Evolutionary conservation across 768 basidiomycete genomes (phyloP).

Genomic region (Boletus pseudopeckii): DNA sequence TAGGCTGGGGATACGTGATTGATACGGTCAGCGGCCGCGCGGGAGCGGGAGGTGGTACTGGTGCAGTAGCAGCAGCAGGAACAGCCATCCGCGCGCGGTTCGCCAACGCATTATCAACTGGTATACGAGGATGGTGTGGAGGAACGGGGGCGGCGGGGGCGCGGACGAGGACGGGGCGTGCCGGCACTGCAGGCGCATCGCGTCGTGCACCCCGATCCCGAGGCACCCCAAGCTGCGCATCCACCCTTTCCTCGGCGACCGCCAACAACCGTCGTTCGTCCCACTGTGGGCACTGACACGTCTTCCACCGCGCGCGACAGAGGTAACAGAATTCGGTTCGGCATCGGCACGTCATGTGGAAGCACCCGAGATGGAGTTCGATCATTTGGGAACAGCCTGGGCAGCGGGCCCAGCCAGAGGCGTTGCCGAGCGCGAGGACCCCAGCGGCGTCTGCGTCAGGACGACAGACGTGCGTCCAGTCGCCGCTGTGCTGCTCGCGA

Average conservation of each 20-base stretch:
- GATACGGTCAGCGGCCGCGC: neutral
- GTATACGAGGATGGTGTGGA: neutral
- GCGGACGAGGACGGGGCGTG: neutral
- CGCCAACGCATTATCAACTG: neutral
- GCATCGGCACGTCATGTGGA: conserved; percentile 42
- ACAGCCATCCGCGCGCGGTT: neutral
- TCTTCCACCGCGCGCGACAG: conserved; percentile 59
- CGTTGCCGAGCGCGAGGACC: conserved; percentile 25
- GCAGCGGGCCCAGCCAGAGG: conserved; percentile 37
- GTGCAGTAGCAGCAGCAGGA: neutral
- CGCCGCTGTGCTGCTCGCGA: conserved; percentile 23
- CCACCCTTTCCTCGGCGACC: conserved; percentile 45
- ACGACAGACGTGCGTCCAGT: conserved; percentile 24
- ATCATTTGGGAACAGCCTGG: conserved; percentile 39
- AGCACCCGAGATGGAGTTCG: conserved; percentile 37
- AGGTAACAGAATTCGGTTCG: conserved; percentile 41
- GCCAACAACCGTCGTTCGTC: conserved; percentile 44
- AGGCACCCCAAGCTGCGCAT: conserved; percentile 32
- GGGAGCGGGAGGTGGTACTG: neutral
- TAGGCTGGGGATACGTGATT: neutral
- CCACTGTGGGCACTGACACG: conserved; percentile 63
- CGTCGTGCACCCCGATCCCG: conserved; percentile 31
- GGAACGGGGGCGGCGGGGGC: neutral
- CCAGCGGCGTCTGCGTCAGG: conserved; percentile 24
- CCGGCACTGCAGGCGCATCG: conserved; percentile 24